Evolutionary conservation across 345 rosid genomes (phyloP).

Genomic region (Bretschneidera sinensis): DNA sequence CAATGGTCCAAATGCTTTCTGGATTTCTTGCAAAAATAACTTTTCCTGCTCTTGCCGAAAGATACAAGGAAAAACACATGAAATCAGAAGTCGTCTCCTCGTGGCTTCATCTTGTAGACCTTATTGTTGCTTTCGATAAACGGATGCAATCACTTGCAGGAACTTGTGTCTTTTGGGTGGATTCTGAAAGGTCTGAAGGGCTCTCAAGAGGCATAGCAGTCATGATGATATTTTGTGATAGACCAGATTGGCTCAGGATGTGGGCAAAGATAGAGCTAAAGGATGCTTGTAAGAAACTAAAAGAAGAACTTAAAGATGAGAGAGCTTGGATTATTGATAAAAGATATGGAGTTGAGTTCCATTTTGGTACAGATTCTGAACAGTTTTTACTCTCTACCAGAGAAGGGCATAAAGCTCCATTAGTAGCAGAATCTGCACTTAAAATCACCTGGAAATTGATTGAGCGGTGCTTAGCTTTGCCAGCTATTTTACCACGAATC

Average conservation of each 20-base stretch:
- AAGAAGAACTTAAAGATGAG: conserved; percentile 46
- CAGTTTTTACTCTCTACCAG: conserved; percentile 44
- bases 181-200: conserved; percentile 30
- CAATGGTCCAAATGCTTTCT: conserved; percentile 64
- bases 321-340: conserved; percentile 45
- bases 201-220: conserved; percentile 37
- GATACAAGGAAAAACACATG: conserved; percentile 37
- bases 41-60: conserved; percentile 46
- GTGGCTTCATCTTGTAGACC: conserved; percentile 81
- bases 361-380: conserved; percentile 24
- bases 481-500: conserved; percentile 34
- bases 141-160: conserved; percentile 52
- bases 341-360: conserved; percentile 13
- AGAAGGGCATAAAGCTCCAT: conserved; percentile 64
- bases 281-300: conserved; percentile 61
- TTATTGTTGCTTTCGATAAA: conserved; percentile 61
- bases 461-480: conserved; percentile 48
- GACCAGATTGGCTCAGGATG: conserved; percentile 62
- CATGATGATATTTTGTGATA: conserved; percentile 48
- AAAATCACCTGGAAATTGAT: conserved; percentile 49
- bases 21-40: conserved; percentile 45
- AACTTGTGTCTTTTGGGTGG: conserved; percentile 35
- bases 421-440: conserved; percentile 44
- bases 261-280: conserved; percentile 83
- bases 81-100: conserved; percentile 44